Conservation (phyloP, 1,284 basidiomycete genomes). For the Ganoderma boninense region DNA sequence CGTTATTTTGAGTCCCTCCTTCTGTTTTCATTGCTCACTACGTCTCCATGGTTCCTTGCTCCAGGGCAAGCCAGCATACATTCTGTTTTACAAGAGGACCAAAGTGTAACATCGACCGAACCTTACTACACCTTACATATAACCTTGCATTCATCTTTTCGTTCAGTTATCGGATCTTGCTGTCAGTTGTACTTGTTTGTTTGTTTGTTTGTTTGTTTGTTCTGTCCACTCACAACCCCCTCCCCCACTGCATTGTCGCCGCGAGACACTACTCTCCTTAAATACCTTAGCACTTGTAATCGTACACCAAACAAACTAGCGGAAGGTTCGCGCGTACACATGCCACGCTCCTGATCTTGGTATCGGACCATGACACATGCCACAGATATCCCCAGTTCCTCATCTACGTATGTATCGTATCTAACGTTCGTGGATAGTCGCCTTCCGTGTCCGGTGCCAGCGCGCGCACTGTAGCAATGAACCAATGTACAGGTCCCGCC, state of each 20-base stretch:
- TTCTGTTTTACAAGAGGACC: constrained; percentile 85
- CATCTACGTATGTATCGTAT: constrained; percentile 13
- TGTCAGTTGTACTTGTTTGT: constrained; percentile 48
- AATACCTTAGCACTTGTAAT: constrained; percentile 49
- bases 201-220: constrained; percentile 30
- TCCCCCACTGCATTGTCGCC: constrained; percentile 13
- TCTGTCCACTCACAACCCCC: constrained; percentile 6
- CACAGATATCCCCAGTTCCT: not conserved
- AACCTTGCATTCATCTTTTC: constrained; percentile 38
- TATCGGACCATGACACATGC: constrained; percentile 1
- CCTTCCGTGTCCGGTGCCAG: not conserved
- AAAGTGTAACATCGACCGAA: constrained; percentile 51
- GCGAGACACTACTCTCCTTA: constrained; percentile 34
- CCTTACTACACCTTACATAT: constrained; percentile 31
- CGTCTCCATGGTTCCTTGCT: constrained; percentile 16
- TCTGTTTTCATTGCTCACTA: not conserved
- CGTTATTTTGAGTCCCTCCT: constrained; percentile 44
- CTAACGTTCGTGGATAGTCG: constrained; percentile 7
- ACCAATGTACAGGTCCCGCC: not conserved
- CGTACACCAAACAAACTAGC: constrained; percentile 37
- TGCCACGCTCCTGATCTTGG: not conserved
- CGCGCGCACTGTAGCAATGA: not conserved
- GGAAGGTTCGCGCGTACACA: constrained; percentile 18
- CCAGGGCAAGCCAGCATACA: constrained; percentile 88
- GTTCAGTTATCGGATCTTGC: constrained; percentile 40